Evolutionary conservation across 148 eudicot species (phyloP).

Genomic region (Camellia sinensis): DNA sequence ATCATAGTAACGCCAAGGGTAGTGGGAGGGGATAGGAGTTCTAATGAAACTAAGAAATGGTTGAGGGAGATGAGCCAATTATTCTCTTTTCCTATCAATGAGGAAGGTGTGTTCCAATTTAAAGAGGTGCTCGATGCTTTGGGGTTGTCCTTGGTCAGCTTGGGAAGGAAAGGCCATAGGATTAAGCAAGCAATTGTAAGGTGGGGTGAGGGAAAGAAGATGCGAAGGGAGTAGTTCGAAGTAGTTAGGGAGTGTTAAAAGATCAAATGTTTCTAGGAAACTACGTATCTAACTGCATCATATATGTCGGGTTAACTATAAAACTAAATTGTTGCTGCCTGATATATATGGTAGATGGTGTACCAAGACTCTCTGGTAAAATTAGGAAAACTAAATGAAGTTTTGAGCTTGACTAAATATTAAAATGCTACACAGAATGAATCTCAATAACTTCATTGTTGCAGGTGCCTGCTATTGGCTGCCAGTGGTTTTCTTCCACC

Average conservation of each 20-base stretch:
- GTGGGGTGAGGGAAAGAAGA: no score
- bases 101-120: no score
- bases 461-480: constrained; percentile 67
- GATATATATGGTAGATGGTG: neutral
- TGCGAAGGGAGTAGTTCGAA: no score
- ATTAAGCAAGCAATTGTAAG: no score
- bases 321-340: neutral
- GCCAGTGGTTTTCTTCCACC: constrained; percentile 74
- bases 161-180: no score
- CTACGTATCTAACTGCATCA: neutral
- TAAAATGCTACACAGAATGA: neutral
- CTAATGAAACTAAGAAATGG: no score
- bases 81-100: no score
- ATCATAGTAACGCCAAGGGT: no score
- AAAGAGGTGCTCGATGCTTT: no score
- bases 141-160: no score
- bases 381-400: neutral
- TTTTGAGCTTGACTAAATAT: neutral
- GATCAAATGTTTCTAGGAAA: neutral
- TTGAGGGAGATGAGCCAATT: no score
- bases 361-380: neutral
- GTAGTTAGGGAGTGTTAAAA: neutral
- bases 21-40: no score
- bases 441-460: neutral
- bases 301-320: neutral